Base-by-base conservation (phyloP, 352 stramenopile species). In the Phytopythium kandeliae region DNA sequence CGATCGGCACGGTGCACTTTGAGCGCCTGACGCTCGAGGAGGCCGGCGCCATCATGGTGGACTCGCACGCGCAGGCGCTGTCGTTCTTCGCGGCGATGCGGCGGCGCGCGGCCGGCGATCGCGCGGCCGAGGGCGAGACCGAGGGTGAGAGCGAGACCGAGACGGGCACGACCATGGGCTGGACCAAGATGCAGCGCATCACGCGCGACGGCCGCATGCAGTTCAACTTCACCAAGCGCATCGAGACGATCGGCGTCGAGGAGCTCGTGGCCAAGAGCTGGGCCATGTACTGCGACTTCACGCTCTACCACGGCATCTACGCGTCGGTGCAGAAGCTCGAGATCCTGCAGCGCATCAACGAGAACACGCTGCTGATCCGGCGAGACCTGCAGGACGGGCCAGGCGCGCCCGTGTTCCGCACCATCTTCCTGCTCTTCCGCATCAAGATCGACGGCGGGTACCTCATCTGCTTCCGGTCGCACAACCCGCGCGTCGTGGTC, bases 141-240 rank as follows among this genome's bases (percentile, higher is more conserved):
- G 44, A 50, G 44, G 44, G 44, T 0, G 15, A 35, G 2, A 26
- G 15, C 17, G 31, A 50, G 44, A 10, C 44, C 7, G 62, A 64
- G 26, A 58, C 66, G 28, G 60, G 83, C n/a, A 80, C 86, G 58
- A 90, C 78, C n/a, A 86, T 87, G 65, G 78, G 78, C 28, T 90
- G 78, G 78, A 83, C 78, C 30, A 69, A 86, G 48, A 72, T 85
- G 59, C 76, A 88, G 51, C 74, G 74, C 25, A 83, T 90, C 58
- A 80, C 74, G 31, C 22, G 51, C 0, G 72, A 88, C 28, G 78
- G 78, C 40, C 62, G 78, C 42, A 70, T 90, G 48, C 74, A 87
- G 53, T 90, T 90, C 58, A 88, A 87, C 44, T 90, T 90, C 26
- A 85, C 74, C 41, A 90, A 90, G 51, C 63, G 74, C n/a, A 71